Evolutionary conservation across 805 yeast genomes (phyloP).

Genomic region (Tetrapisispora pingtungensis): DNA sequence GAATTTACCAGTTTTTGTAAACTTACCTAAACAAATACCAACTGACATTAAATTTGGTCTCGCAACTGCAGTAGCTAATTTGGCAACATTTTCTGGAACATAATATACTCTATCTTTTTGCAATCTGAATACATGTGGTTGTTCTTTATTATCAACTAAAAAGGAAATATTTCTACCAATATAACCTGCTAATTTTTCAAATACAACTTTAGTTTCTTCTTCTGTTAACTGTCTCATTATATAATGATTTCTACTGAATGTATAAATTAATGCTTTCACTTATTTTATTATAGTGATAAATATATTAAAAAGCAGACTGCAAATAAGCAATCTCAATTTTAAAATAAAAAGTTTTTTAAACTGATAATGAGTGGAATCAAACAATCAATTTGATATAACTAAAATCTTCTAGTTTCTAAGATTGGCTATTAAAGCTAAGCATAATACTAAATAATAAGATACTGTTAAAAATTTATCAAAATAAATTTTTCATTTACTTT

Average conservation of each 20-base stretch:
- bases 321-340: no score
- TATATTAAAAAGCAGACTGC: no score
- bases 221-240: constrained; percentile 90
- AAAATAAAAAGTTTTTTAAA: no score
- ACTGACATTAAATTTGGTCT: constrained; percentile 85
- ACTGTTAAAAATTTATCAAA: no score
- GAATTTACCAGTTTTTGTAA: constrained; percentile 95
- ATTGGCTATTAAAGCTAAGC: neutral
- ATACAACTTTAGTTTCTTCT: constrained; percentile 91
- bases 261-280: no score
- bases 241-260: no score
- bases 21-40: constrained; percentile 91
- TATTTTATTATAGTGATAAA: no score
- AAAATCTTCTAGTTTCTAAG: no score
- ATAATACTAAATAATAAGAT: no score
- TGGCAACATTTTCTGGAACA: constrained; percentile 72
- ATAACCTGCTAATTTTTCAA: constrained; percentile 91
- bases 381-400: neutral
- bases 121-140: constrained; percentile 88
- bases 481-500: neutral
- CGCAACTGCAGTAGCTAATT: constrained; percentile 82
- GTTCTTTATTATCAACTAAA: constrained; percentile 65
- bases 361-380: no score
- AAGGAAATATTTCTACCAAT: constrained; percentile 92
- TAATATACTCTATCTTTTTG: constrained; percentile 96